Percentiles rank a stretch among this genome's conserved stretches.
phyloP scores from a whole-genome alignment of 2,329 filamentous ascomycete genomes.

The Penicillium sp. region DNA sequence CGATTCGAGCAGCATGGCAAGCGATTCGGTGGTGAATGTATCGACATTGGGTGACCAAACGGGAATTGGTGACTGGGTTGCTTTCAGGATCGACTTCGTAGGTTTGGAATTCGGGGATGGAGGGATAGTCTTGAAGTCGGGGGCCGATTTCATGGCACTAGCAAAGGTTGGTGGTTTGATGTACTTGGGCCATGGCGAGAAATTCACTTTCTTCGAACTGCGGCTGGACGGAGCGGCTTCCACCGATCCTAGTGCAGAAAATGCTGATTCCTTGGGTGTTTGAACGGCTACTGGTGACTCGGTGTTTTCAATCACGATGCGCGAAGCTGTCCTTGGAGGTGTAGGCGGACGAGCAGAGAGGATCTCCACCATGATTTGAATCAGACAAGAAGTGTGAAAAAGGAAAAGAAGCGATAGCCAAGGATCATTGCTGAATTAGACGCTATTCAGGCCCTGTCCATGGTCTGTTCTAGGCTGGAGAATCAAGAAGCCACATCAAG shows the following conservation, averaged over 20 bases:
- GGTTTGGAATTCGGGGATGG: slow-evolving; percentile 54
- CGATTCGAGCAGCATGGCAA: slow-evolving; percentile 80
- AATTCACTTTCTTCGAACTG: slow-evolving; percentile 59
- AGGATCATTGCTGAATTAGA: slow-evolving; percentile 30
- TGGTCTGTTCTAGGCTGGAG: not conserved
- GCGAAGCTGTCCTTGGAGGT: slow-evolving; percentile 48
- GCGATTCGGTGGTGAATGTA: slow-evolving; percentile 54
- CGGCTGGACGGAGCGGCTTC: slow-evolving; percentile 36
- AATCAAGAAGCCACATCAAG: slow-evolving; percentile 8
- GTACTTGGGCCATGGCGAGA: slow-evolving; percentile 58
- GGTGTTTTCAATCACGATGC: slow-evolving; percentile 34
- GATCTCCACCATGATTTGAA: slow-evolving; percentile 42
- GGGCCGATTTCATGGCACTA: slow-evolving; percentile 35
- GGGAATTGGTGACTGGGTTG: slow-evolving; percentile 44
- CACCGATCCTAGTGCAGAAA: slow-evolving; percentile 37
- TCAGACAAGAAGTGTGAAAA: slow-evolving; percentile 9
- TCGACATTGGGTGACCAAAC: slow-evolving; percentile 45
- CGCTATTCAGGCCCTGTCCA: slow-evolving; percentile 1
- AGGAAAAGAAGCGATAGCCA: slow-evolving; percentile 14
- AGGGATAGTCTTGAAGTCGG: slow-evolving; percentile 48
- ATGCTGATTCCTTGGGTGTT: slow-evolving; percentile 45
- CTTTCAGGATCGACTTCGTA: slow-evolving; percentile 79
- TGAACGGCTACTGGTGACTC: slow-evolving; percentile 33
- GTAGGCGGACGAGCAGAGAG: slow-evolving; percentile 55
- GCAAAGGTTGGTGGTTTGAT: slow-evolving; percentile 46